Percentiles rank a stretch among this genome's conserved stretches.
These are phyloP conservation scores for Metarhizium robertsii DNA, from an alignment of 2,329 filamentous ascomycete genomes.

Conservation along the genomic window DNA sequence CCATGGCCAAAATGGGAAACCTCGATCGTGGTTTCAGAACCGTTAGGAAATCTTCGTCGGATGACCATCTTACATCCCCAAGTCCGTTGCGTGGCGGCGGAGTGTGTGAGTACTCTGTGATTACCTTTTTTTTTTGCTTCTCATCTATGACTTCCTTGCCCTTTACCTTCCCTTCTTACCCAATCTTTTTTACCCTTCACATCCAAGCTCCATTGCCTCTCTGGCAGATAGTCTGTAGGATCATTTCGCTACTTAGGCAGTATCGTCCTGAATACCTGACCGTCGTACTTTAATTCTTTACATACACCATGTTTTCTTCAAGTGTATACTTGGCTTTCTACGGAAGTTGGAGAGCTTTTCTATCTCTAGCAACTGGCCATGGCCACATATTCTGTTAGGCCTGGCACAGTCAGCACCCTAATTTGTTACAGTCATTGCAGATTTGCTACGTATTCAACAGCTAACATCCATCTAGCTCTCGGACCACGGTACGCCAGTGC, in stretches of 20 bases:
- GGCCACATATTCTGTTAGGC: too few species aligned
- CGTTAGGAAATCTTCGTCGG: constrained; percentile 3
- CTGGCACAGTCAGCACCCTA: too few species aligned
- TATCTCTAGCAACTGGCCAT: too few species aligned
- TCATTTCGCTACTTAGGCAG: too few species aligned
- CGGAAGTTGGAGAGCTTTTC: too few species aligned
- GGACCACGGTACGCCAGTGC: constrained; percentile 2
- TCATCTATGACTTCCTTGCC: not conserved
- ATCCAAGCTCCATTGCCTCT: too few species aligned
- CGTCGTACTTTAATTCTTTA: too few species aligned
- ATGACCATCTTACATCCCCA: not conserved
- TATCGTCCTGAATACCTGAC: too few species aligned
- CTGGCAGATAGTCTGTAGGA: too few species aligned
- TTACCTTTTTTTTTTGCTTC: not conserved
- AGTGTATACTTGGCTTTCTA: too few species aligned
- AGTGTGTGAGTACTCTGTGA: not conserved
- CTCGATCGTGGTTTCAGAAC: not conserved
- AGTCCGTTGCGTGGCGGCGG: not conserved
- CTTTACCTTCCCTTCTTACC: not conserved
- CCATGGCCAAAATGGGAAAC: not conserved
- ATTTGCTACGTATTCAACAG: not conserved
- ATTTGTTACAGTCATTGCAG: not conserved
- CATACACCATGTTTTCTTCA: too few species aligned
- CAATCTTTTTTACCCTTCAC: too few species aligned
- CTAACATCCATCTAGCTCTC: not conserved